These are phyloP conservation scores for Esteya vermicola DNA, from an alignment of 2,329 filamentous ascomycete species.

Conservation along the genomic window DNA sequence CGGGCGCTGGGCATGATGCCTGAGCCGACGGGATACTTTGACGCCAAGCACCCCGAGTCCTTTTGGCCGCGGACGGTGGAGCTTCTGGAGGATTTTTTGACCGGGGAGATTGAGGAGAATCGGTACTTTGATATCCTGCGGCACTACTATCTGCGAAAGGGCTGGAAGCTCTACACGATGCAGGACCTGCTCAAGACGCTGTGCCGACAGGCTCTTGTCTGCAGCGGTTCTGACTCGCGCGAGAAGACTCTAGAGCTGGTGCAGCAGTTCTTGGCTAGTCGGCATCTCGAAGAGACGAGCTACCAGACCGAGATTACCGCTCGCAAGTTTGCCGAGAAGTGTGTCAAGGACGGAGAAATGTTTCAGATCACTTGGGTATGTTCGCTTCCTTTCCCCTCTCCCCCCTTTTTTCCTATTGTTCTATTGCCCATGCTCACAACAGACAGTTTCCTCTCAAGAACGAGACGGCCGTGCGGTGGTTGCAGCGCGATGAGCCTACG, in stretches of 20 bases:
- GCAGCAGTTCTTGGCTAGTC: conserved; percentile 69
- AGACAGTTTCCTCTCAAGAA: conserved; percentile 51
- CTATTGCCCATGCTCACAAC: not conserved
- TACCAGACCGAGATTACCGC: conserved; percentile 83
- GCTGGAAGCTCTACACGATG: conserved; percentile 88
- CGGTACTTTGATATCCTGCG: conserved; percentile 84
- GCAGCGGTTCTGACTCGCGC: conserved; percentile 74
- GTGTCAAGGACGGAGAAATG: conserved; percentile 82
- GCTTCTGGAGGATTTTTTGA: conserved; percentile 76
- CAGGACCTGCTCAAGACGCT: conserved; percentile 76
- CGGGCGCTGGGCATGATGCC: conserved; percentile 72
- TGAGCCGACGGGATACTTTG: conserved; percentile 67
- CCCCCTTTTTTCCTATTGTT: not conserved
- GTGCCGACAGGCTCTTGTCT: conserved; percentile 65
- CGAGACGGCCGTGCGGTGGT: conserved; percentile 58
- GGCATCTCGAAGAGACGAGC: conserved; percentile 71
- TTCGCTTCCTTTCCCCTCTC: not conserved
- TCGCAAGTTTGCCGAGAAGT: conserved; percentile 82
- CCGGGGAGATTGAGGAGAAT: conserved; percentile 65
- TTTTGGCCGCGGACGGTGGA: conserved; percentile 79
- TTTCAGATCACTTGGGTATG: conserved; percentile 79
- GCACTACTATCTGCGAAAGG: conserved; percentile 78
- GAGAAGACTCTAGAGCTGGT: conserved; percentile 90
- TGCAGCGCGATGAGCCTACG: conserved; percentile 55
- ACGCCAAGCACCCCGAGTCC: conserved; percentile 44